Evolutionary conservation across 306 rosid genomes (phyloP).

Genomic region (Sphenostylis stenocarpa): DNA sequence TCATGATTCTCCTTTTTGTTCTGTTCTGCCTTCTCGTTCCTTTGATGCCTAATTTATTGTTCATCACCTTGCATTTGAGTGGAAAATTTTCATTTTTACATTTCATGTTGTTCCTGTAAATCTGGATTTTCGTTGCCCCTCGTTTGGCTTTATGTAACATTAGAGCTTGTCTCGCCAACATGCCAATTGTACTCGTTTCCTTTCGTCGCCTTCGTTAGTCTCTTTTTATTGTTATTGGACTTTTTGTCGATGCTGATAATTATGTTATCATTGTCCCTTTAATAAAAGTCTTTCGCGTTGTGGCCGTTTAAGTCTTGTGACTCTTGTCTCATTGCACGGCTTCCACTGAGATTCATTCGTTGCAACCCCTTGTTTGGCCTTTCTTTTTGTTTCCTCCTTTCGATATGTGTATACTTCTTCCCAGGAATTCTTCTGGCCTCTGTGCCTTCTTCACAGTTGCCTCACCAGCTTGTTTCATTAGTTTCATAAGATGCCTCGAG

Average conservation of each 20-base stretch:
- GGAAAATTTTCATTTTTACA: slow-evolving; percentile 41
- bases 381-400: slow-evolving; percentile 80
- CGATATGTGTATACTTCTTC: slow-evolving; percentile 81
- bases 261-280: slow-evolving; percentile 56
- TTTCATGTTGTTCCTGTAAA: slow-evolving; percentile 48
- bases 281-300: slow-evolving; percentile 46
- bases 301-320: slow-evolving; percentile 47
- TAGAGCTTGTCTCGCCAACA: slow-evolving; percentile 53
- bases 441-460: slow-evolving; percentile 97
- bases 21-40: slow-evolving; percentile 50
- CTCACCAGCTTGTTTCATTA: slow-evolving; percentile 79
- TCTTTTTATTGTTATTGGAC: slow-evolving; percentile 43
- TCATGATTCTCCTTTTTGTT: slow-evolving; percentile 58
- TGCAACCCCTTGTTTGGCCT: slow-evolving; percentile 71
- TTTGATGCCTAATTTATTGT: slow-evolving; percentile 51
- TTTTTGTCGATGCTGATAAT: slow-evolving; percentile 52
- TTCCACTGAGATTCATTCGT: slow-evolving; percentile 58
- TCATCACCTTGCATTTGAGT: slow-evolving; percentile 54
- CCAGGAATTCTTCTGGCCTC: slow-evolving; percentile 98
- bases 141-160: slow-evolving; percentile 50
- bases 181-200: slow-evolving; percentile 42
- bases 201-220: slow-evolving; percentile 51
- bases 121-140: slow-evolving; percentile 46
- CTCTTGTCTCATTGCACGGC: slow-evolving; percentile 45
- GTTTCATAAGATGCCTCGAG: slow-evolving; percentile 81